phyloP scores from a whole-genome alignment of 352 stramenopile genomes.

The Phytophthora ramorum region DNA sequence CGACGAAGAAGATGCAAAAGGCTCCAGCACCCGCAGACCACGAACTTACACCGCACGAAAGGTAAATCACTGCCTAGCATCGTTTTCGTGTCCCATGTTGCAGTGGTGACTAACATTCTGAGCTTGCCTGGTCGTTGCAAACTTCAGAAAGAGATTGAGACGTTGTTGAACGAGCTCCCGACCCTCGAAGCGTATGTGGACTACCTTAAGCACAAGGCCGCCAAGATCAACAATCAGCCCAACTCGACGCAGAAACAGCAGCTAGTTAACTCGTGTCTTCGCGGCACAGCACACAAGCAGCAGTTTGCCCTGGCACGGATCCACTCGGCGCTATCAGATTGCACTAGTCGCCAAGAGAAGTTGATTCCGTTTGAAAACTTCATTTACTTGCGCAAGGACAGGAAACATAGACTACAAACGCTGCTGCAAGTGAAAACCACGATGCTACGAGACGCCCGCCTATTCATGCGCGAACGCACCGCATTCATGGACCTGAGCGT shows the following conservation, averaged over 20 bases:
- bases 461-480: constrained; percentile 38
- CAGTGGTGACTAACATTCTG: constrained; percentile 3
- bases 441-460: constrained; percentile 32
- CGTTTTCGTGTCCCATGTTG: background rate
- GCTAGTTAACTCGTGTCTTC: constrained; percentile 41
- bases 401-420: constrained; percentile 14
- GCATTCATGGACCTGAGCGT: constrained; percentile 27
- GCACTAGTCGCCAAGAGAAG: constrained; percentile 35
- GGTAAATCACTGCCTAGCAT: constrained; percentile 7
- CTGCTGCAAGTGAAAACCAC: constrained; percentile 15
- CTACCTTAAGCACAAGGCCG: constrained; percentile 43
- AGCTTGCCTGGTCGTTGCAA: constrained; percentile 13
- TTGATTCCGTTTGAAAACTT: constrained; percentile 37
- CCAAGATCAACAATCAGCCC: constrained; percentile 29
- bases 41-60: constrained; percentile 42
- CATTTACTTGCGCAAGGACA: constrained; percentile 31
- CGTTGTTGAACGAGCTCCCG: constrained; percentile 28
- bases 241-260: constrained; percentile 41
- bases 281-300: constrained; percentile 24
- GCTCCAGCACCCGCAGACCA: constrained; percentile 12
- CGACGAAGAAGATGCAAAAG: constrained; percentile 15
- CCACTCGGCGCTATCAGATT: constrained; percentile 35
- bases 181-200: constrained; percentile 41
- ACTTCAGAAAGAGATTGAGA: constrained; percentile 42
- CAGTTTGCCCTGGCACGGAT: constrained; percentile 26